Evolutionary conservation across 2,329 filamentous ascomycete species (phyloP).

Genomic region (Trematosphaeria pertusa): DNA sequence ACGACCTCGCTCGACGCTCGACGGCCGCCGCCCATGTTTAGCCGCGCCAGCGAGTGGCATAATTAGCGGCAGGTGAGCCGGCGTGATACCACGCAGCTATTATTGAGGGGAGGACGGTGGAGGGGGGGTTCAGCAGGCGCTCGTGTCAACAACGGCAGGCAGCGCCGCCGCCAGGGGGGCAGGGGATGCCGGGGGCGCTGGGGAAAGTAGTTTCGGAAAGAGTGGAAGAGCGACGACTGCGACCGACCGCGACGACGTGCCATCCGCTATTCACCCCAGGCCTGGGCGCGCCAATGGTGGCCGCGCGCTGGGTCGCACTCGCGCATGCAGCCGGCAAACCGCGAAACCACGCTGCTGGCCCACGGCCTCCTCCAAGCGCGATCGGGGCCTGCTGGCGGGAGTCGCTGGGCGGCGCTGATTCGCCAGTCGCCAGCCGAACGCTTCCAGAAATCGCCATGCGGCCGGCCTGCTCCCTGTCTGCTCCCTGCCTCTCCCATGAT

Average conservation of each 20-base stretch:
- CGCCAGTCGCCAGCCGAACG: slow-evolving; percentile 31
- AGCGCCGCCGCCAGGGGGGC: slow-evolving; percentile 3
- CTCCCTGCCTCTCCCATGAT: slow-evolving; percentile 1
- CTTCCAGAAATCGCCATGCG: slow-evolving; percentile 44
- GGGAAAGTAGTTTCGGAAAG: slow-evolving; percentile 41
- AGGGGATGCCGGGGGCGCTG: slow-evolving; percentile 33
- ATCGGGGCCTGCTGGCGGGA: slow-evolving; percentile 35
- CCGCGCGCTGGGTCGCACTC: slow-evolving; percentile 31
- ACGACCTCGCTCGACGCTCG: too few relatives aligned
- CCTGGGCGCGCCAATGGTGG: slow-evolving; percentile 17
- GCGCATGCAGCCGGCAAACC: slow-evolving; percentile 40
- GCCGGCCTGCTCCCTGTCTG: slow-evolving; percentile 26
- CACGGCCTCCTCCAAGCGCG: slow-evolving; percentile 36
- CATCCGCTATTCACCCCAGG: slow-evolving; percentile 21
- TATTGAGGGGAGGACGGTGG: slow-evolving; percentile 14
- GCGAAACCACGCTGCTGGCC: slow-evolving; percentile 31
- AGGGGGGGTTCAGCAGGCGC: neutral
- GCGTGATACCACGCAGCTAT: slow-evolving; percentile 23
- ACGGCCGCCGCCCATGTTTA: slow-evolving; percentile 42
- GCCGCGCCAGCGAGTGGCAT: slow-evolving; percentile 37
- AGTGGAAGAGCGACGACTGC: slow-evolving; percentile 25
- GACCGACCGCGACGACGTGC: slow-evolving; percentile 24
- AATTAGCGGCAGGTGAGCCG: slow-evolving; percentile 23
- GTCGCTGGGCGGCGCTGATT: slow-evolving; percentile 25
- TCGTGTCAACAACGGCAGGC: slow-evolving; percentile 3